These are phyloP conservation scores for Murraya koenigii DNA, from an alignment of 345 rosid species.

Conservation along the genomic window DNA sequence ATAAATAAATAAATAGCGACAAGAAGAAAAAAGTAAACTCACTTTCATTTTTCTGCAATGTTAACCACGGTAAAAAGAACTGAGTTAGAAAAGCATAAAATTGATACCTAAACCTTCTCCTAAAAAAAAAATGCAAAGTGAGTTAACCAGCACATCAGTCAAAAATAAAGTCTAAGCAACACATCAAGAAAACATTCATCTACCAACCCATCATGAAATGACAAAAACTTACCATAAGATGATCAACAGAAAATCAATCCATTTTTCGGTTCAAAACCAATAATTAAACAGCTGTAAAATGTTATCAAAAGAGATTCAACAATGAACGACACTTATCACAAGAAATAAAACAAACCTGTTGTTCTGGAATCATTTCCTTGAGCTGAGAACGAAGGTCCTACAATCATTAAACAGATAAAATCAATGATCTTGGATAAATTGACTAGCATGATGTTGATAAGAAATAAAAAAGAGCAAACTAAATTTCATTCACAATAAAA, in stretches of 20 bases:
- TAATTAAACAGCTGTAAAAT: background rate
- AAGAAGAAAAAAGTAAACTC: too few species aligned
- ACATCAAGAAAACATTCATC: background rate
- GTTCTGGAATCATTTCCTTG: conserved; percentile 89
- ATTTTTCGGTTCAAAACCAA: too few species aligned
- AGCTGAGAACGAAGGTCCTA: conserved; percentile 93
- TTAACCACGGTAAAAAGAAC: background rate
- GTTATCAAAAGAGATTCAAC: background rate
- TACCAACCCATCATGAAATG: background rate
- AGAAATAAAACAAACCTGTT: conserved; percentile 53
- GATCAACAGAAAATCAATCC: background rate
- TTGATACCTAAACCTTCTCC: background rate
- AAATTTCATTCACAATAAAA: background rate
- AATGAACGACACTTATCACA: background rate
- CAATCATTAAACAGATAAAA: conserved; percentile 14
- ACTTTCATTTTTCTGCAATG: background rate
- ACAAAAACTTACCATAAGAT: background rate
- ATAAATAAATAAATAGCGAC: too few species aligned
- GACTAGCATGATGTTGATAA: background rate
- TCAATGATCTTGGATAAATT: background rate
- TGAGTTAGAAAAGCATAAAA: background rate
- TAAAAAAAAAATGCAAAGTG: background rate
- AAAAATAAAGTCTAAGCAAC: background rate
- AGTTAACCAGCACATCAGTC: background rate
- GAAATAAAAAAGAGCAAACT: background rate